phyloP scores from a whole-genome alignment of 495 filamentous ascomycete species.

The Talaromyces thailandensis region DNA sequence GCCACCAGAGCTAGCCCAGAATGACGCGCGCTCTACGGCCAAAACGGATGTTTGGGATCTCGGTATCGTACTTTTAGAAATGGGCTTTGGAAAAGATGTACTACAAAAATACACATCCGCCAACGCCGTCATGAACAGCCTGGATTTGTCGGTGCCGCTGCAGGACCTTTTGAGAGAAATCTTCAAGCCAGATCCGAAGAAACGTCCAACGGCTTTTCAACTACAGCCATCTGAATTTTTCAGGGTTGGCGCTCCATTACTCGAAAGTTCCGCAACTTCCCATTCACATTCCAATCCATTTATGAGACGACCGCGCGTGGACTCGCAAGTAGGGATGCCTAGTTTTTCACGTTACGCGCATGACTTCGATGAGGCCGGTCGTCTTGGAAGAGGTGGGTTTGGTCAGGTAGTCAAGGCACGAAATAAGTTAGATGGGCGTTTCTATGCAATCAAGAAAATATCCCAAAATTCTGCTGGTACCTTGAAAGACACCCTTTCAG shows the following conservation, averaged over 20 bases:
- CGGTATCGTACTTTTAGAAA: conserved; percentile 81
- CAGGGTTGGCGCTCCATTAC: conserved; percentile 45
- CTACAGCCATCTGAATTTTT: conserved; percentile 83
- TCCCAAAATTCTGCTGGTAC: conserved; percentile 70
- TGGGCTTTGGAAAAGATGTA: conserved; percentile 81
- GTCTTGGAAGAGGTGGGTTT: conserved; percentile 87
- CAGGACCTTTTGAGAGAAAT: conserved; percentile 72
- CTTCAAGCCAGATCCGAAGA: conserved; percentile 74
- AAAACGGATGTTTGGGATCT: conserved; percentile 95
- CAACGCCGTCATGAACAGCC: conserved; percentile 47
- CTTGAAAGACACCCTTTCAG: conserved; percentile 78
- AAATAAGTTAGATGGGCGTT: conserved; percentile 83
- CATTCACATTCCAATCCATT: conserved; percentile 31
- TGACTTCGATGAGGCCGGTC: conserved; percentile 84
- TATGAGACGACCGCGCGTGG: conserved; percentile 33
- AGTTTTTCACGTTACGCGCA: conserved; percentile 64
- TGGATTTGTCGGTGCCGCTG: conserved; percentile 65
- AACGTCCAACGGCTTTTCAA: conserved; percentile 82
- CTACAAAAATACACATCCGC: conserved; percentile 72
- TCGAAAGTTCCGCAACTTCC: conserved; percentile 22
- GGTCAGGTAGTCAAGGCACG: conserved; percentile 96
- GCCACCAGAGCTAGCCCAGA: conserved; percentile 66
- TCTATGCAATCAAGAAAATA: conserved; percentile 97
- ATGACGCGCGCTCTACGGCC: conserved; percentile 49
- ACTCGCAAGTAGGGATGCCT: conserved; percentile 31